Percentiles rank a stretch among this genome's conserved stretches.
Evolutionary conservation across 2,329 filamentous ascomycete species (phyloP).

Genomic region (Diaporthe sp.): DNA sequence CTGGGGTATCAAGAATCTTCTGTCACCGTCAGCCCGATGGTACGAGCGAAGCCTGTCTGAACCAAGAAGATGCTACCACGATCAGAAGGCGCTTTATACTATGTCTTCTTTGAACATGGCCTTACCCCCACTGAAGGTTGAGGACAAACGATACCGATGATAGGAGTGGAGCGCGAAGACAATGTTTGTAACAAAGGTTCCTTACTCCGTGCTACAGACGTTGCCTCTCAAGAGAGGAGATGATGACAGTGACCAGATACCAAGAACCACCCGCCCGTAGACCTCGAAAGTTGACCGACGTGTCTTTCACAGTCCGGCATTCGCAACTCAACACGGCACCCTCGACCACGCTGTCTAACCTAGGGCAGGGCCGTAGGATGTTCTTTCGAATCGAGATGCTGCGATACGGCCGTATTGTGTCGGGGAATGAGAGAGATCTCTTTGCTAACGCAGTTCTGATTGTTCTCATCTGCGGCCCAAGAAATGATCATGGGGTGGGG

Average conservation of each 20-base stretch:
- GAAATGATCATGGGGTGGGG: not conserved
- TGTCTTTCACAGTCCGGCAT: not conserved
- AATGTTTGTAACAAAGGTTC: not conserved
- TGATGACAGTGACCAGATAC: not conserved
- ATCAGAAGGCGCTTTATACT: not conserved
- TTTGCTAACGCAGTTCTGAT: too few species aligned
- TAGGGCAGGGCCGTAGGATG: not conserved
- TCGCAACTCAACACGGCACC: not conserved
- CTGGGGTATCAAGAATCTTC: not conserved
- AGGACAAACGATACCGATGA: not conserved
- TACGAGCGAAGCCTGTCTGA: not conserved
- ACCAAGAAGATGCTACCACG: too few species aligned
- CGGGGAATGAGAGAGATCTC: not conserved
- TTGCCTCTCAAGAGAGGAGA: not conserved
- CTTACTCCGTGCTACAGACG: too few species aligned
- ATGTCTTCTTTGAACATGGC: not conserved
- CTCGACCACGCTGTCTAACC: not conserved
- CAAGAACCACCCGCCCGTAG: accelerated
- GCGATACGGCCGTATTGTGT: too few species aligned
- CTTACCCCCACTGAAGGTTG: too few species aligned
- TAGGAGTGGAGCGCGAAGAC: not conserved
- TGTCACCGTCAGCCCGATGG: not conserved
- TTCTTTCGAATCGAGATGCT: not conserved
- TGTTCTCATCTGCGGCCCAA: not conserved
- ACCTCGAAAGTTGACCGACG: not conserved